Evolutionary conservation across 179 eudicot genomes (phyloP).

Genomic region (Vitellaria paradoxa): DNA sequence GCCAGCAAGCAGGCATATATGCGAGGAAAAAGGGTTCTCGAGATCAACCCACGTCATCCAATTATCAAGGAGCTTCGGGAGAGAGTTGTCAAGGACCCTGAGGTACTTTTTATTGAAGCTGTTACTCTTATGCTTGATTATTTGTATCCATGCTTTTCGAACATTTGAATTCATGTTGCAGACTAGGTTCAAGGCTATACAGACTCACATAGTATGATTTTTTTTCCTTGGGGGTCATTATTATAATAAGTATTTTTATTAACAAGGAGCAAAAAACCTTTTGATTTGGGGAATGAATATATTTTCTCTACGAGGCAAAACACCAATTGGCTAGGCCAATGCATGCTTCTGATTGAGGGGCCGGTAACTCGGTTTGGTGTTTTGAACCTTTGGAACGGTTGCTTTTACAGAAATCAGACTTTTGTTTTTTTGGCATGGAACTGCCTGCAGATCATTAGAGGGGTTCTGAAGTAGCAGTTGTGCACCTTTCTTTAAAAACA

Average conservation of each 20-base stretch:
- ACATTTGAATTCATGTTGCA: neutral
- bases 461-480: neutral
- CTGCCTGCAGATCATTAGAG: neutral
- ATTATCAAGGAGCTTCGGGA: conserved; percentile 89
- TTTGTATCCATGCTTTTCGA: neutral
- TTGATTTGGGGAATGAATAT: neutral
- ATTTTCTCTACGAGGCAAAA: no score
- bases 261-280: neutral
- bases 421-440: neutral
- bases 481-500: neutral
- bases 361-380: neutral
- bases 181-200: neutral
- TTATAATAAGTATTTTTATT: neutral
- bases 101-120: conserved; percentile 40
- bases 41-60: conserved; percentile 95
- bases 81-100: conserved; percentile 74
- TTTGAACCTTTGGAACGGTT: neutral
- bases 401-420: neutral
- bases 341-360: no score
- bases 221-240: neutral
- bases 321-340: no score
- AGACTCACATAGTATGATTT: neutral
- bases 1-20: conserved; percentile 92
- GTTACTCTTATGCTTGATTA: neutral
- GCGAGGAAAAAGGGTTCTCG: conserved; percentile 97